Evolutionary conservation across 176 grass and related monocot genomes (phyloP), one percentile per base, ranked within the genome.

Genomic region (Puccinellia tenuiflora): DNA sequence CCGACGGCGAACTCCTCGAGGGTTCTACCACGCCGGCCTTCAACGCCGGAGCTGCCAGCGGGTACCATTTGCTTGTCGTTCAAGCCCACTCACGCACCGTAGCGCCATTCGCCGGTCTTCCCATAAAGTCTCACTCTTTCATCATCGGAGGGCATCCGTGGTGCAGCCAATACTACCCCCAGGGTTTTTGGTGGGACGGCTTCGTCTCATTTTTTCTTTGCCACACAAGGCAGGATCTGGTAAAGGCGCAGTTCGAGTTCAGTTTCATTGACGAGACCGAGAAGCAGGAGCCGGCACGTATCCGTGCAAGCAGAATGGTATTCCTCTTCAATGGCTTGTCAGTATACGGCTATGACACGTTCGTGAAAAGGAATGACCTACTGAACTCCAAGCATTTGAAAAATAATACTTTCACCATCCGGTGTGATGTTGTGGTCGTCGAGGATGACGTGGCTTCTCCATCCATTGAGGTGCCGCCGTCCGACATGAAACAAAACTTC

Each of bases 171-270:
- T 88, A 88, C 35, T 37, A 22, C 31, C 86, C 1, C 3, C 7
- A 39, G 7, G 3, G 38, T 7, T 39, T 39, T 9, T 39, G 38
- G 38, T 7, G 7, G 38, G 38, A 39, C 7, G 38, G 38, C 9
- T 39, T 0, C 3, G 38, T 39, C 38, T 39, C 38, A 39, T 7
- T 39, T 39, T 39, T 39, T 9, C 38, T 39, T 39, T 0, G 9
- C 38, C 38, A 39, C 38, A 39, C 7, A 39, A 3, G 38, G 7
- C 1, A 39, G 0, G 35, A 63, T 0, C 1, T 43, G 33, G 26
- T 86, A 15, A 63, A 52, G 63, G 78, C 46, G 5, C 76, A 46
- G 14, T 79, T 79, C n/a, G 30, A 64, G 20, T 86, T 86, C 22
- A 29, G 75, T 24, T 52, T 85, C 7, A 24, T 85, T 21, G 63